Evolutionary conservation across 495 filamentous ascomycete genomes (phyloP).

Genomic region (Venustampulla echinocandica): DNA sequence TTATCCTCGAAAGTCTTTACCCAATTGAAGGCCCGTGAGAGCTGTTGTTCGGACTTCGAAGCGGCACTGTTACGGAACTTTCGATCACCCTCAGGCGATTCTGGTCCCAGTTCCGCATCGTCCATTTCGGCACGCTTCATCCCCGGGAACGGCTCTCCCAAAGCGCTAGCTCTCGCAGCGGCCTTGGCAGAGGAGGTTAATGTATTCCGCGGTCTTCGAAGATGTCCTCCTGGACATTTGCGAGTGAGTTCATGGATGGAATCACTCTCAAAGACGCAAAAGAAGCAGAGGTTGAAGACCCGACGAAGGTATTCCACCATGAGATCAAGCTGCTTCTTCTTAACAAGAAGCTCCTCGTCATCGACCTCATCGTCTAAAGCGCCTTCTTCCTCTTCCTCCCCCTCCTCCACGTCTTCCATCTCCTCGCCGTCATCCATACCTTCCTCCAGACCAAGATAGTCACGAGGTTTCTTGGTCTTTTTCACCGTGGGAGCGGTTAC

Average conservation of each 20-base stretch:
- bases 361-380: slow-evolving; percentile 73
- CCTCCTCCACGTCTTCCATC: slow-evolving; percentile 52
- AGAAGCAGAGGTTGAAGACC: slow-evolving; percentile 98
- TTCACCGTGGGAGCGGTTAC: slow-evolving; percentile 48
- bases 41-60: slow-evolving; percentile 77
- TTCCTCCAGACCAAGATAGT: slow-evolving; percentile 56
- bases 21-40: slow-evolving; percentile 95
- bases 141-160: slow-evolving; percentile 68
- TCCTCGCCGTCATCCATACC: slow-evolving; percentile 62
- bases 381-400: slow-evolving; percentile 66
- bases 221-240: slow-evolving; percentile 94
- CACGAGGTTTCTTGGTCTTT: slow-evolving; percentile 47
- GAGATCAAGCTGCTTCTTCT: slow-evolving; percentile 95
- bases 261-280: slow-evolving; percentile 97
- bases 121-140: slow-evolving; percentile 61
- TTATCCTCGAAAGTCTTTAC: slow-evolving; percentile 99
- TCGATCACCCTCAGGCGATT: slow-evolving; percentile 50
- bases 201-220: slow-evolving; percentile 77
- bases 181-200: slow-evolving; percentile 73
- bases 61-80: slow-evolving; percentile 53
- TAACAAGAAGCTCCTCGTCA: slow-evolving; percentile 77
- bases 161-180: slow-evolving; percentile 75
- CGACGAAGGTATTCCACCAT: slow-evolving; percentile 93
- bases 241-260: slow-evolving; percentile 90
- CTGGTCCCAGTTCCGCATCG: slow-evolving; percentile 53